These are phyloP conservation scores for Zygosaccharomyces siamensis DNA, from an alignment of 805 yeast species.

Conservation along the genomic window DNA sequence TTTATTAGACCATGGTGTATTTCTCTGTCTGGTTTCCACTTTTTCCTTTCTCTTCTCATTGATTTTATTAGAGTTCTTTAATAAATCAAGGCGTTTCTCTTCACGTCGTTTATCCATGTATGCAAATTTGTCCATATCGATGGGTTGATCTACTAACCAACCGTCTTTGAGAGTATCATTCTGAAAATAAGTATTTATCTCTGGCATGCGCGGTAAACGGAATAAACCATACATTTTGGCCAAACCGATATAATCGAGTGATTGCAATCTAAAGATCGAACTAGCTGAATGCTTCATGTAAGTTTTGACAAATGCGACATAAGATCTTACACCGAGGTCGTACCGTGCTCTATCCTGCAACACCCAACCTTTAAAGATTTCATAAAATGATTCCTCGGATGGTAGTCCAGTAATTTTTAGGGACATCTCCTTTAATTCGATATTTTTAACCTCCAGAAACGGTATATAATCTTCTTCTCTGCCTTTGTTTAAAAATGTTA, in stretches of 20 bases:
- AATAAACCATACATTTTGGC: slow-evolving; percentile 76
- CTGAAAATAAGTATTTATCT: slow-evolving; percentile 49
- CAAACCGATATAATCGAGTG: slow-evolving; percentile 64
- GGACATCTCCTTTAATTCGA: slow-evolving; percentile 43
- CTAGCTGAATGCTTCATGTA: slow-evolving; percentile 85
- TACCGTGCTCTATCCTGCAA: slow-evolving; percentile 72
- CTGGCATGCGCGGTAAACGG: slow-evolving; percentile 94
- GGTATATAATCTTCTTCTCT: slow-evolving; percentile 78
- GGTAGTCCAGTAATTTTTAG: slow-evolving; percentile 12
- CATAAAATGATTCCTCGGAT: slow-evolving; percentile 20
- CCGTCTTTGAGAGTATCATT: slow-evolving; percentile 56
- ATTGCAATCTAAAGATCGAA: slow-evolving; percentile 74
- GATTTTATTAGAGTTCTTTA: slow-evolving; percentile 43
- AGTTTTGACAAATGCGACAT: slow-evolving; percentile 75
- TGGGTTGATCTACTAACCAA: slow-evolving; percentile 55
- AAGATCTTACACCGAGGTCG: slow-evolving; percentile 74
- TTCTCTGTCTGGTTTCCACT: slow-evolving; percentile 45
- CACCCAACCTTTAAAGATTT: slow-evolving; percentile 48
- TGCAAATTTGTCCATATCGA: slow-evolving; percentile 63
- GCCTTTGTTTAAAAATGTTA: slow-evolving; percentile 66
- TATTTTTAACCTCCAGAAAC: slow-evolving; percentile 69
- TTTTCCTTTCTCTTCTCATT: slow-evolving; percentile 37
- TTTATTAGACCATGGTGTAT: slow-evolving; percentile 79
- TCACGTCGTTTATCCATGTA: slow-evolving; percentile 68
- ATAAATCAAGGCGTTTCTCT: slow-evolving; percentile 50